Evolutionary conservation across 371 early-diverging fungal species (phyloP).

Genomic region (Catenaria anguillulae): DNA sequence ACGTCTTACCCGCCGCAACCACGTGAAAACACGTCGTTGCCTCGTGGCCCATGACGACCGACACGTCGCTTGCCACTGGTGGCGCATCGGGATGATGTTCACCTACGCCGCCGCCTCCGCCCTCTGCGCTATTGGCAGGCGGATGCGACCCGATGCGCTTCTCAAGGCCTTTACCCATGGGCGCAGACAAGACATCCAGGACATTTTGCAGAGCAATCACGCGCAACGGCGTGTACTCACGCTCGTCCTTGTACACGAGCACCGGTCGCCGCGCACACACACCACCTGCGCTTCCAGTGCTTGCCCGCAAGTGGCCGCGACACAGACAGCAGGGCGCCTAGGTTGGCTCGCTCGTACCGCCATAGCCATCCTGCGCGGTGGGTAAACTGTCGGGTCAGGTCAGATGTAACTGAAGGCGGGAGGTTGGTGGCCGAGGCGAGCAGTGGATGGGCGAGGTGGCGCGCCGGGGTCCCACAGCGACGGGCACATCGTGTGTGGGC

Average conservation of each 20-base stretch:
- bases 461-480: too few species aligned
- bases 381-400: neutral
- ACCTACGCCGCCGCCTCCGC: neutral
- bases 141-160: neutral
- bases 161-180: neutral
- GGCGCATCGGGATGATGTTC: neutral
- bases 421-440: neutral
- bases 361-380: neutral
- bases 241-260: constrained; percentile 2
- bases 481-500: too few species aligned
- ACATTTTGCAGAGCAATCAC: neutral
- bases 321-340: neutral
- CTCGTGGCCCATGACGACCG: neutral
- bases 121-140: neutral
- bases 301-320: neutral
- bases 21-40: neutral
- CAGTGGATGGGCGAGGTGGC: too few species aligned
- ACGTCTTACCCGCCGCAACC: neutral
- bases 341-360: neutral
- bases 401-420: neutral
- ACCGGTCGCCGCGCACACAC: constrained; percentile 1
- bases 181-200: neutral
- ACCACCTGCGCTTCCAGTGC: constrained; percentile 4
- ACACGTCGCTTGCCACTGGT: too few species aligned
- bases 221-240: constrained; percentile 4